These are phyloP conservation scores for Ceratobasidium theobromae DNA, from an alignment of 1,284 basidiomycete species.

Conservation along the genomic window DNA sequence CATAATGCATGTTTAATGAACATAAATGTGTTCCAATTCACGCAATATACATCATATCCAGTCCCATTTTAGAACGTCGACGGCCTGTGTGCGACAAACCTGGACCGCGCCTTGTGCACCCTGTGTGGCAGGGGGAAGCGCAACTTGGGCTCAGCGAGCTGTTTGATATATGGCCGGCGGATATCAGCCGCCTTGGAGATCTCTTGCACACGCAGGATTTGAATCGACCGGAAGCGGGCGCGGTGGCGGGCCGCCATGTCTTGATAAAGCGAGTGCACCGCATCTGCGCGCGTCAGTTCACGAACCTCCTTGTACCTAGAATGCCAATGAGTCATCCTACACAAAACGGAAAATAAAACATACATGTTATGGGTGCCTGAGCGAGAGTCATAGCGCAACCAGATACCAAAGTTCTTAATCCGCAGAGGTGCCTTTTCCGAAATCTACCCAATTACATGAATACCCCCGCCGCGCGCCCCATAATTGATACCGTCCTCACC, in stretches of 20 bases:
- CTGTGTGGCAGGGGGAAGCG: constrained; percentile 99
- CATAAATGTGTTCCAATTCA: background rate
- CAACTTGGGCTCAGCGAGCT: constrained; percentile 86
- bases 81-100: constrained; percentile 72
- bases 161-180: constrained; percentile 96
- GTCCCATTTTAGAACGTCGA: constrained; percentile 68
- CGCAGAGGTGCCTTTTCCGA: constrained; percentile 96
- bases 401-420: constrained; percentile 99
- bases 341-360: constrained; percentile 36
- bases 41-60: too few relatives aligned
- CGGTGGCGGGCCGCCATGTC: constrained; percentile 99
- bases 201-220: constrained; percentile 94
- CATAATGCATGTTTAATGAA: constrained; percentile 2
- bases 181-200: constrained; percentile 90
- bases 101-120: constrained; percentile 66
- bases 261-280: constrained; percentile 97
- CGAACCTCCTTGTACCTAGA: constrained; percentile 80
- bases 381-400: constrained; percentile 98
- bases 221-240: constrained; percentile 98
- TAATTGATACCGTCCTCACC: constrained; percentile 56
- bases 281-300: constrained; percentile 90
- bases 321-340: background rate
- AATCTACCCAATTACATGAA: constrained; percentile 59
- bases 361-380: constrained; percentile 98
- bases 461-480: too few relatives aligned